These are phyloP conservation scores for Brettanomyces naardenensis DNA, from an alignment of 805 yeast genomes.

Conservation along the genomic window DNA sequence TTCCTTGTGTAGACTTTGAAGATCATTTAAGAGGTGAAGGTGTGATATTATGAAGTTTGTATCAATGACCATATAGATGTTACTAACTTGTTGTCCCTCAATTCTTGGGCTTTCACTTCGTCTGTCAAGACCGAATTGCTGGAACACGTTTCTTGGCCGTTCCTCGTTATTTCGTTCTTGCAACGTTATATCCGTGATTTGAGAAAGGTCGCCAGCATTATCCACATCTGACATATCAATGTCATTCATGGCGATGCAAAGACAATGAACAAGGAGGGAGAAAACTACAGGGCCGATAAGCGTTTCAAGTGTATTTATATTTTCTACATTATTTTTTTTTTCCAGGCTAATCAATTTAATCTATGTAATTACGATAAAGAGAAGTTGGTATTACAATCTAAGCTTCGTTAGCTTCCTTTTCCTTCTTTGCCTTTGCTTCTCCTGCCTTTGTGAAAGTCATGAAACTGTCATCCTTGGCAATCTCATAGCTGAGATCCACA, in stretches of 20 bases:
- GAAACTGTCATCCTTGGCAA: slow-evolving; percentile 22
- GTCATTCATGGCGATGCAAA: neutral
- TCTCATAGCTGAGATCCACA: slow-evolving; percentile 53
- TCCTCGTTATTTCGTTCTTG: neutral
- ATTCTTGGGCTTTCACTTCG: too few species aligned
- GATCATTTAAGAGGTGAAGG: slow-evolving; percentile 45
- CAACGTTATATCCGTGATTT: slow-evolving; percentile 1
- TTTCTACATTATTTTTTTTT: too few species aligned
- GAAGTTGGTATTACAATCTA: too few species aligned
- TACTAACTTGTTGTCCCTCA: too few species aligned
- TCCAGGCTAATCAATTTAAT: too few species aligned
- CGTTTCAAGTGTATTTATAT: too few species aligned
- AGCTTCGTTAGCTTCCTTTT: too few species aligned
- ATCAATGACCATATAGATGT: slow-evolving; percentile 50
- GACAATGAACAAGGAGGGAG: neutral
- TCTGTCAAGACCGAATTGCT: neutral
- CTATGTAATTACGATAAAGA: too few species aligned
- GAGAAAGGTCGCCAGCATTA: neutral
- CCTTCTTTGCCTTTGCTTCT: too few species aligned
- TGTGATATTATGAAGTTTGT: slow-evolving; percentile 79
- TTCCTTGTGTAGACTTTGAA: slow-evolving; percentile 31
- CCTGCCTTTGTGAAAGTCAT: slow-evolving; percentile 17
- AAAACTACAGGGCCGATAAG: too few species aligned
- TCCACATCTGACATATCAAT: slow-evolving; percentile 1
- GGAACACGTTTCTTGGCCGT: neutral